These are phyloP conservation scores for Ilyonectria mors-panacis DNA, from an alignment of 2,329 filamentous ascomycete genomes.

Conservation along the genomic window DNA sequence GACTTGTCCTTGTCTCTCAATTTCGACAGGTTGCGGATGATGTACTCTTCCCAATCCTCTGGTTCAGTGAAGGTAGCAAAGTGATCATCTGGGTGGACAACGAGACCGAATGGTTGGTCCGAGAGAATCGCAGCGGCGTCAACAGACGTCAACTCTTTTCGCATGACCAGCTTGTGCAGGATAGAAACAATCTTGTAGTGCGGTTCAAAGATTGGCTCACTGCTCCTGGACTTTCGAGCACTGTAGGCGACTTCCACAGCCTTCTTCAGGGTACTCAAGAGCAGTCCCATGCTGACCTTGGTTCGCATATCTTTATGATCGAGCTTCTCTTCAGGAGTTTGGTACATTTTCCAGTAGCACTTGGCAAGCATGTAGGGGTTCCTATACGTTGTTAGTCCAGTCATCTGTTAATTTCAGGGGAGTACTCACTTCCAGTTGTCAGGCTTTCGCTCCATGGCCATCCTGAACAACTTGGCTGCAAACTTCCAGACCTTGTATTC, in stretches of 20 bases:
- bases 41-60: slow-evolving; percentile 73
- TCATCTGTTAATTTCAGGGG: neutral
- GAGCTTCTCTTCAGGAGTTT: slow-evolving; percentile 61
- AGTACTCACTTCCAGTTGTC: slow-evolving; percentile 69
- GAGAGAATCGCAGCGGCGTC: slow-evolving; percentile 68
- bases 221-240: slow-evolving; percentile 69
- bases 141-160: slow-evolving; percentile 62
- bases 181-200: slow-evolving; percentile 92
- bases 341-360: slow-evolving; percentile 76
- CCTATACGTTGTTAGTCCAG: slow-evolving; percentile 52
- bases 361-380: slow-evolving; percentile 74
- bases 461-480: slow-evolving; percentile 69
- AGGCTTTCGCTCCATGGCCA: slow-evolving; percentile 68
- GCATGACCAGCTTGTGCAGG: slow-evolving; percentile 83
- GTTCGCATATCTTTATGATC: slow-evolving; percentile 59
- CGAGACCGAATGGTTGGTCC: slow-evolving; percentile 67
- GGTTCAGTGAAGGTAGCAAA: slow-evolving; percentile 55
- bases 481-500: slow-evolving; percentile 75
- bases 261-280: slow-evolving; percentile 67
- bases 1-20: slow-evolving; percentile 85
- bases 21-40: slow-evolving; percentile 66
- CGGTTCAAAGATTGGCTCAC: slow-evolving; percentile 88
- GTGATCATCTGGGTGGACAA: slow-evolving; percentile 51
- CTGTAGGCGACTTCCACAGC: slow-evolving; percentile 66
- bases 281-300: slow-evolving; percentile 52